These are phyloP conservation scores for Alternaria sp. DNA, from an alignment of 2,329 filamentous ascomycete genomes.

Conservation along the genomic window DNA sequence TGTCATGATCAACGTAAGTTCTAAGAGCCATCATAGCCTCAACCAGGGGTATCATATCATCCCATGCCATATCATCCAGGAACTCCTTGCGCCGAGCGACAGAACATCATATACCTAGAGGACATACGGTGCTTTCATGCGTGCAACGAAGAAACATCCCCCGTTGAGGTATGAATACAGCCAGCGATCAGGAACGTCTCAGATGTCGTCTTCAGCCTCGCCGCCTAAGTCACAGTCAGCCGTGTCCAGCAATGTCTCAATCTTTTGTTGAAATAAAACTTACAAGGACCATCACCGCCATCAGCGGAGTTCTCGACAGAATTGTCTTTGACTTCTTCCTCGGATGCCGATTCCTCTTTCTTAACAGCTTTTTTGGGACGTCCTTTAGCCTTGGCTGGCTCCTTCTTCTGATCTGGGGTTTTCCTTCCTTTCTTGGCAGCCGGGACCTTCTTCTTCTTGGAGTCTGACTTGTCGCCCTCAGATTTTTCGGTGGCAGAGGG, in stretches of 20 bases:
- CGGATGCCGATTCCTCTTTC: constrained; percentile 26
- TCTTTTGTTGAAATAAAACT: constrained; percentile 18
- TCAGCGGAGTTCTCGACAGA: constrained; percentile 19
- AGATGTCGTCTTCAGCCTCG: constrained; percentile 10
- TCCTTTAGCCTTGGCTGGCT: neutral
- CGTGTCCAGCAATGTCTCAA: constrained; percentile 18
- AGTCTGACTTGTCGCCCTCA: constrained; percentile 11
- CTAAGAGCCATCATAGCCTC: neutral
- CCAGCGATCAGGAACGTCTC: neutral
- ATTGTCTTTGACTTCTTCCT: constrained; percentile 8
- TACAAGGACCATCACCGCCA: constrained; percentile 28
- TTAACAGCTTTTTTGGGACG: constrained; percentile 34
- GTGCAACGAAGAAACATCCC: neutral
- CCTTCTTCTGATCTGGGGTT: neutral
- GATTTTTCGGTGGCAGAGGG: constrained; percentile 22
- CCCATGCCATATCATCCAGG: neutral
- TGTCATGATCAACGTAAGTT: neutral
- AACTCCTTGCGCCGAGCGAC: neutral
- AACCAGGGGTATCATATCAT: neutral
- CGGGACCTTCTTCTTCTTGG: constrained; percentile 19
- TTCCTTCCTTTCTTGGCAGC: constrained; percentile 27
- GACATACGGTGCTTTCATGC: neutral
- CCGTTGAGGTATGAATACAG: no score
- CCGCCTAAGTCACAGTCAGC: constrained; percentile 20
- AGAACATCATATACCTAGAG: neutral